Percentiles rank a stretch among this genome's conserved stretches.
Evolutionary conservation across 768 basidiomycete genomes (phyloP).

Genomic region (Cubamyces sp.): DNA sequence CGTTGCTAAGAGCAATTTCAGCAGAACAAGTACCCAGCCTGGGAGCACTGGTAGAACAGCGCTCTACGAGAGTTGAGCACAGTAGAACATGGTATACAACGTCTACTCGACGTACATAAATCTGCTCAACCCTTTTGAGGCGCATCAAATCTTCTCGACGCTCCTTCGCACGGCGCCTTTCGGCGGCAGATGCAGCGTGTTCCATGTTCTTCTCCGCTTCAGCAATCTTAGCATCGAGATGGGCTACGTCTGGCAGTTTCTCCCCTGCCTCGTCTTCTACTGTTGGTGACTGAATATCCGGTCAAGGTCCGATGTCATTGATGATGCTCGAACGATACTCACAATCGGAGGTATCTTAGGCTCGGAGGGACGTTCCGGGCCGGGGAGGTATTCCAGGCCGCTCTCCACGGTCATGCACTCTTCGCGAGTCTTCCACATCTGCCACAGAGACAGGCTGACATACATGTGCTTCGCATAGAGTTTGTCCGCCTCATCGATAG

Average conservation of each 20-base stretch:
- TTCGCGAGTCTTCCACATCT: slow-evolving; percentile 95
- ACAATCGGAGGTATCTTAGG: slow-evolving; percentile 40
- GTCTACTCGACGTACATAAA: slow-evolving; percentile 64
- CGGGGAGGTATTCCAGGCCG: slow-evolving; percentile 82
- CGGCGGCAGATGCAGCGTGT: slow-evolving; percentile 51
- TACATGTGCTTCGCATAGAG: slow-evolving; percentile 92
- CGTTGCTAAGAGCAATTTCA: slow-evolving; percentile 91
- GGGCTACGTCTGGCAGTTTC: slow-evolving; percentile 70
- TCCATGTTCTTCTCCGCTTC: slow-evolving; percentile 59
- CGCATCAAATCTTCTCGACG: slow-evolving; percentile 82
- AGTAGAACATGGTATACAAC: background rate
- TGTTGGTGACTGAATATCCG: slow-evolving; percentile 14
- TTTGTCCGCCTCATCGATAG: slow-evolving; percentile 93
- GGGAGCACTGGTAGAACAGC: slow-evolving; percentile 82
- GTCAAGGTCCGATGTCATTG: background rate
- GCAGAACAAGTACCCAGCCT: slow-evolving; percentile 89
- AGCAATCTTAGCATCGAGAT: slow-evolving; percentile 74
- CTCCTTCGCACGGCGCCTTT: slow-evolving; percentile 67
- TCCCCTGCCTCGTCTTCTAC: slow-evolving; percentile 65
- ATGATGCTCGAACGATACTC: slow-evolving; percentile 35
- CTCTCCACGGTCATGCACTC: slow-evolving; percentile 95
- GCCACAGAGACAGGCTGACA: slow-evolving; percentile 82
- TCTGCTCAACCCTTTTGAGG: slow-evolving; percentile 86
- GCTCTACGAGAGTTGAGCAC: slow-evolving; percentile 52
- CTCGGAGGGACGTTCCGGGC: slow-evolving; percentile 60